Base-by-base conservation (phyloP, 495 filamentous ascomycete genomes). In the Trichoderma reesei region DNA sequence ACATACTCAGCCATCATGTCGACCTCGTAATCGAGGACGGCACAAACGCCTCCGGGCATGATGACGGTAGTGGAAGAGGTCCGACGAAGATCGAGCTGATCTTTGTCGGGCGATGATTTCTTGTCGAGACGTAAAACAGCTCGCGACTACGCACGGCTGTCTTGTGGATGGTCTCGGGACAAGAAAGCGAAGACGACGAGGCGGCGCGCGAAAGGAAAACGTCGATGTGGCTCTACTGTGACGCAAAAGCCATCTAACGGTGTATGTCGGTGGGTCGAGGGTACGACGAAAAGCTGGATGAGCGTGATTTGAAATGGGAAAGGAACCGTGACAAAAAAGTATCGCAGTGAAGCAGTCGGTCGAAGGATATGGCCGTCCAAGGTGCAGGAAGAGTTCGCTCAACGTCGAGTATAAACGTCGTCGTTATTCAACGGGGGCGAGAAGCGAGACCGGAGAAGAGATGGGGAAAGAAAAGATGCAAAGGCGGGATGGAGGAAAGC, bases 1-100 rank as follows among this genome's bases (percentile, higher is more conserved):
- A 99, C 94, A 78, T 96, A 99, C 71, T 97, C 92, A 63, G 92
- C 89, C 92, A 98, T 99, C 74, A 90, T 82, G 68, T 96, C 92
- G 86, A 98, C 94, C 73, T 98, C 94, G 75, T 99, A 99, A 79
- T 99, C 95, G 73, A 99, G 84, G 75, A 95, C 88, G 63, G 90
- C 90, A 69, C 94, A 92, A 44, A 99, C 95, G 68, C 94, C 94
- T 78, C 94, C 94, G 67, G 74, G 83, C 79, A 81, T 81, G 60
- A 46, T 66, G 65, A 48, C 51, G 51, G 20, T 66, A 31, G 16
- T 48, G 36, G 34, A 37, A 39, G 38, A 33, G 18, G 63, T 39
- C 54, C 63, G 63, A 65, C 54, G 38, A 60, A 60, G 63, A 59
- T 60, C 63, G 46, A 56, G n/a, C 3, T 9, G 62, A 54, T 36